A percentile compares a stretch with the other conserved stretches of the same genome.
phyloP scores from a whole-genome alignment of 306 rosid species.

The Parietaria judaica region DNA sequence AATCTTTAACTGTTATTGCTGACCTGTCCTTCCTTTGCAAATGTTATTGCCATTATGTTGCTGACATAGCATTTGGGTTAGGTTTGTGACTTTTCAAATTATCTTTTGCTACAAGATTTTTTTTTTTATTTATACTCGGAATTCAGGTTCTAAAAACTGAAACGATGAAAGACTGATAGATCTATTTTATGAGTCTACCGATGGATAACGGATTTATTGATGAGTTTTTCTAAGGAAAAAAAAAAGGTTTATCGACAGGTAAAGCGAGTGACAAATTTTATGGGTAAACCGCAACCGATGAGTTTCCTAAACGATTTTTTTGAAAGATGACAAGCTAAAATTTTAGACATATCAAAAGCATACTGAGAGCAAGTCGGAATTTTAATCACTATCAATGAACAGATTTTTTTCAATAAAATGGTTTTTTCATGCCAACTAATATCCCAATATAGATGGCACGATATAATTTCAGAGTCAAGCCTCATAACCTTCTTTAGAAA shows the following conservation, averaged over 20 bases:
- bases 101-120: not conserved
- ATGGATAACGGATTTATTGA: no score
- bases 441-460: not conserved
- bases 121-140: not conserved
- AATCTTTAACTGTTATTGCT: not conserved
- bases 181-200: no score
- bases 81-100: not conserved
- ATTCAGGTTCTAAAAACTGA: no score
- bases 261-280: no score
- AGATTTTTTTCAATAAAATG: no score
- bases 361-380: not conserved
- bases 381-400: conserved; percentile 2
- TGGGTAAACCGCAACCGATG: no score
- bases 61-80: not conserved
- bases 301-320: no score
- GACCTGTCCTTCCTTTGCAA: not conserved
- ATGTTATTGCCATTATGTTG: no score
- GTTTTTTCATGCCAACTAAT: conserved; percentile 8
- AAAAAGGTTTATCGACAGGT: no score
- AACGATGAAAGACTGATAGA: no score
- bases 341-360: not conserved
- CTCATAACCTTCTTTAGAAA: not conserved
- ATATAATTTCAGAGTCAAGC: not conserved
- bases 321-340: no score
- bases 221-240: no score